A percentile compares a stretch with the other conserved stretches of the same genome.
These are phyloP conservation scores for Babjeviella inositovora DNA, from an alignment of 805 yeast genomes.

Conservation along the genomic window DNA sequence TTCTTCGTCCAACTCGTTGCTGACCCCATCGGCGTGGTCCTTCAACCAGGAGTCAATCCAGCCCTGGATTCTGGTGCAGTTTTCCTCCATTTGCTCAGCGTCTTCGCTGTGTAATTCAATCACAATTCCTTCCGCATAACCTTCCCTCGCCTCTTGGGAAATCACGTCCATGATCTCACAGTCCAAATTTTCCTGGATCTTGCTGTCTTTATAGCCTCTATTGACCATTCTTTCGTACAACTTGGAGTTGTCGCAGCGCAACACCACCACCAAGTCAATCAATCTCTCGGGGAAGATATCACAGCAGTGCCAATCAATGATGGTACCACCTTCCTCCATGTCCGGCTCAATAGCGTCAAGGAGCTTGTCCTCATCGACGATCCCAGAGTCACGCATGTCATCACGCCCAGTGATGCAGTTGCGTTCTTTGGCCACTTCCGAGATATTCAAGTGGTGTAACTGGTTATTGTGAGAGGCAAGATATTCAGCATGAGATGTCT, in stretches of 20 bases:
- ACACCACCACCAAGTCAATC: slow-evolving; percentile 83
- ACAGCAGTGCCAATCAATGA: slow-evolving; percentile 96
- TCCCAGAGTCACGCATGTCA: slow-evolving; percentile 66
- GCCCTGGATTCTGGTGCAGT: slow-evolving; percentile 53
- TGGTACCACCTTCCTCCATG: slow-evolving; percentile 70
- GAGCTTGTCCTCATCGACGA: slow-evolving; percentile 86
- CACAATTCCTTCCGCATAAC: slow-evolving; percentile 66
- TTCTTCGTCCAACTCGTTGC: slow-evolving; percentile 4
- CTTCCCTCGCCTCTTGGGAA: slow-evolving; percentile 71
- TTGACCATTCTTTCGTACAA: slow-evolving; percentile 62
- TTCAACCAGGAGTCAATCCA: slow-evolving; percentile 71
- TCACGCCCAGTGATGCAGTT: slow-evolving; percentile 76
- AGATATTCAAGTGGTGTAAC: slow-evolving; percentile 43
- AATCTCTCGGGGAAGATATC: slow-evolving; percentile 88
- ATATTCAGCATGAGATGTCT: slow-evolving; percentile 57
- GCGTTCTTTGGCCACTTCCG: slow-evolving; percentile 68
- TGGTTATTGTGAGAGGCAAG: slow-evolving; percentile 30
- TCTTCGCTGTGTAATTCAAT: slow-evolving; percentile 63
- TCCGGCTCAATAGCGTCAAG: slow-evolving; percentile 69
- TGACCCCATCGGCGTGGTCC: slow-evolving; percentile 16
- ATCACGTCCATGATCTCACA: slow-evolving; percentile 95
- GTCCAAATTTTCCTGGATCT: slow-evolving; percentile 83
- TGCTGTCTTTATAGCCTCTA: slow-evolving; percentile 67
- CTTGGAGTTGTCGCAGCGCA: slow-evolving; percentile 57
- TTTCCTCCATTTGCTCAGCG: slow-evolving; percentile 67